Base-by-base conservation (phyloP, 2,329 filamentous ascomycete species). In the Cytospora chrysosperma region DNA sequence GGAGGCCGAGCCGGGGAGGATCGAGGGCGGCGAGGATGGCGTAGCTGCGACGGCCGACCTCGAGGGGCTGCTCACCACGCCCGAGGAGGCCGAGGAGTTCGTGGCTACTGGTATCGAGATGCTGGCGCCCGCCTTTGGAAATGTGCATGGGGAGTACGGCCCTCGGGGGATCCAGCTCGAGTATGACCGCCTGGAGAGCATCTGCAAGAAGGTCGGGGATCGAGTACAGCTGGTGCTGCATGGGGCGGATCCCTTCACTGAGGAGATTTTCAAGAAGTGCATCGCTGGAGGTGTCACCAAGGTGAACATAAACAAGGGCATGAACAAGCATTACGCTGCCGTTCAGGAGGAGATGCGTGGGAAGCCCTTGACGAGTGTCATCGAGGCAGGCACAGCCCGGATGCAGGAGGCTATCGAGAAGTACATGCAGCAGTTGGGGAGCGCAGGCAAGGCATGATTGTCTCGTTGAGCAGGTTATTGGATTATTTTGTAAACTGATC, bases 71-170 rank as follows among this genome's bases (percentile, higher is more conserved):
- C 64, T 91, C 68, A 92, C 89, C 0, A 91, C 87, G 0, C 82
- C 85, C 0, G 87, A 89, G 66, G 85, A 92, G 74, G 88, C 87
- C 9, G 81, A 86, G 67, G 85, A 90, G 69, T 92, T 93, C 69
- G 82, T 91, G 4, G 82, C 79, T 2, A 89, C 88, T 13, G 89
- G 88, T 0, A 89, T 92, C 70, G 87, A 92, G 70, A 88, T 88
- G 77, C 77, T 93, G 17, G 90, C 90, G 3, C 90, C 89, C 0
- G 88, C 88, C 0, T 91, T 92, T 75, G 89, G 89, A 4, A 92
- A 92, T 70, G 86, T 92, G 52, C 89, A 92, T 75, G 89, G 89
- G 7, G 85, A 87, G 69, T 92, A 92, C 74, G 88, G 88, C 0
- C 82, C 85, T 0, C 76, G 84, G 19, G 89, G 88, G 0, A 85